These are phyloP conservation scores for Oxyria digyna DNA, from an alignment of 148 eudicot species.

Conservation along the genomic window DNA sequence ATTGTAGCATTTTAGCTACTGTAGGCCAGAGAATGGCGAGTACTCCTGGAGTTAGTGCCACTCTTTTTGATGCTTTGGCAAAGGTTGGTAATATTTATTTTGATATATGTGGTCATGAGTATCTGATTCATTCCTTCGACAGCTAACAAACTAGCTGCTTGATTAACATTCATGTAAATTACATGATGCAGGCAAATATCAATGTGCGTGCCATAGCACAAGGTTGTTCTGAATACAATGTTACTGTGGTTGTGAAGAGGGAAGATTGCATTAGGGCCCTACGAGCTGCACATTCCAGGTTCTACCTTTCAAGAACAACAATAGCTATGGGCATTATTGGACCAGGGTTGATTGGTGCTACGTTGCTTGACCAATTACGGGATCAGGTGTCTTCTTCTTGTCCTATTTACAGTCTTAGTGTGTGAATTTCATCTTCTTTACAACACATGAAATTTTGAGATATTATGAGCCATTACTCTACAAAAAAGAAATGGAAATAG, in stretches of 20 bases:
- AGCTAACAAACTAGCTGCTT: too few relatives aligned
- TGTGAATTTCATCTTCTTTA: not conserved
- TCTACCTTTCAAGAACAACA: slow-evolving; percentile 85
- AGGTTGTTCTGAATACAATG: slow-evolving; percentile 95
- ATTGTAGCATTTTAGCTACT: slow-evolving; percentile 94
- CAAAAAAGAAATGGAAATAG: not conserved
- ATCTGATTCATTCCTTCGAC: not conserved
- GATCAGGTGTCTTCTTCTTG: slow-evolving; percentile 51
- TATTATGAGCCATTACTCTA: not conserved
- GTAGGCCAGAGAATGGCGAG: slow-evolving; percentile 99
- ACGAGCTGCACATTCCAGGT: slow-evolving; percentile 88
- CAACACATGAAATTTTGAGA: not conserved
- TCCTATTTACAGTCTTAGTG: not conserved
- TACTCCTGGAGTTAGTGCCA: too few relatives aligned
- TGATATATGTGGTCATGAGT: not conserved
- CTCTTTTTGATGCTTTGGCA: too few relatives aligned
- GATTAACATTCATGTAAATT: not conserved
- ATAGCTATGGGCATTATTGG: slow-evolving; percentile 95
- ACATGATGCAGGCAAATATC: slow-evolving; percentile 70
- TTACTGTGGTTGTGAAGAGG: slow-evolving; percentile 75
- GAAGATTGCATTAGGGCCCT: slow-evolving; percentile 92
- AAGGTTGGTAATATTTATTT: slow-evolving; percentile 44
- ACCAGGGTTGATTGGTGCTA: slow-evolving; percentile 90
- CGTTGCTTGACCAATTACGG: slow-evolving; percentile 86
- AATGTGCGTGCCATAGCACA: slow-evolving; percentile 98